A percentile compares a stretch with the other conserved stretches of the same genome.
Conservation (phyloP, 2,329 filamentous ascomycete genomes). For the Chlorencoelia australis region DNA sequence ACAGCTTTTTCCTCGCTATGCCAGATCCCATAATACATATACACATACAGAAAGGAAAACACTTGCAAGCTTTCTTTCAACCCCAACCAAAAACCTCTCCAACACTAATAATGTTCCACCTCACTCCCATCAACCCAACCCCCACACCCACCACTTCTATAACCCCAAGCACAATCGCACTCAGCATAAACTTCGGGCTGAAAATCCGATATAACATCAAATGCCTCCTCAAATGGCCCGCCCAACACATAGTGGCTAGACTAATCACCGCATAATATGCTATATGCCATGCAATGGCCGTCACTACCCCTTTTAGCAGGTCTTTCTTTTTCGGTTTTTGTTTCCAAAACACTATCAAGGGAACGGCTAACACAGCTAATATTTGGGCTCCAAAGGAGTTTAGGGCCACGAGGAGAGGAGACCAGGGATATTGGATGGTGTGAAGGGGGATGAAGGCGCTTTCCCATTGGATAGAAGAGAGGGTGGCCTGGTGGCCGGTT, state of each 20-base stretch:
- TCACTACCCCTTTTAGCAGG: slow-evolving; percentile 47
- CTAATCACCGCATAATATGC: slow-evolving; percentile 76
- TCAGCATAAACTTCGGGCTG: slow-evolving; percentile 81
- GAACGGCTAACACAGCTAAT: slow-evolving; percentile 67
- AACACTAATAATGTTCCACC: slow-evolving; percentile 69
- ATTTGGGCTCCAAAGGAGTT: slow-evolving; percentile 91
- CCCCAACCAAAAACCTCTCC: slow-evolving; percentile 75
- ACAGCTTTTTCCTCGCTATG: too few relatives aligned
- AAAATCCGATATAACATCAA: slow-evolving; percentile 97
- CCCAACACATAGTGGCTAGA: slow-evolving; percentile 82
- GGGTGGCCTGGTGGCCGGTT: slow-evolving; percentile 85
- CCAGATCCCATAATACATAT: too few relatives aligned
- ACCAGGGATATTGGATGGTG: slow-evolving; percentile 80
- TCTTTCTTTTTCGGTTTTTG: slow-evolving; percentile 56
- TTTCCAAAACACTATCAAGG: slow-evolving; percentile 83
- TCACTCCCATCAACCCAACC: slow-evolving; percentile 62
- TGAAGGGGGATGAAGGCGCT: slow-evolving; percentile 82
- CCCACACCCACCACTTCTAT: slow-evolving; percentile 67
- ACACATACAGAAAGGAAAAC: too few relatives aligned
- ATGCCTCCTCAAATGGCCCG: slow-evolving; percentile 77
- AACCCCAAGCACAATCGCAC: slow-evolving; percentile 57
- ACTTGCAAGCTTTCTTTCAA: slow-evolving; percentile 4
- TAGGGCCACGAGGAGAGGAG: slow-evolving; percentile 66
- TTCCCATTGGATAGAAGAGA: slow-evolving; percentile 92
- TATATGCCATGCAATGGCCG: slow-evolving; percentile 64